phyloP scores from a whole-genome alignment of 2,329 filamentous ascomycete genomes.

The Torrubiellomyces zombiae region DNA sequence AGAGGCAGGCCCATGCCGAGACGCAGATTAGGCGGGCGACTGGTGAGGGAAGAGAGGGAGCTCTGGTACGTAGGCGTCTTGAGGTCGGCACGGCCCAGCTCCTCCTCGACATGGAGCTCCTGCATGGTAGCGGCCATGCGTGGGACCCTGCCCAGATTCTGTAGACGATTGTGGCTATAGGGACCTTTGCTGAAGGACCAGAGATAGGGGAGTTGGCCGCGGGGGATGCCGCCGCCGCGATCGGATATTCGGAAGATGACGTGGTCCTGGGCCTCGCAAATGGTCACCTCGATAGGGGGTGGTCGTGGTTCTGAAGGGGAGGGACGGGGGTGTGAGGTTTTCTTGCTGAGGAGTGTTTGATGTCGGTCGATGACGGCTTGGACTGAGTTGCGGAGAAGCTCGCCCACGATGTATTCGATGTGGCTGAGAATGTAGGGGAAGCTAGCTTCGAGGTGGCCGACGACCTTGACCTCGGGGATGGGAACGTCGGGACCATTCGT shows the following conservation, averaged over 20 bases:
- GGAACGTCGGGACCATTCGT: conserved; percentile 55
- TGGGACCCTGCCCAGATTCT: conserved; percentile 74
- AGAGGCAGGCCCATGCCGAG: conserved; percentile 88
- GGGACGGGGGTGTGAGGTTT: too few species aligned
- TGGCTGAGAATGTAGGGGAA: conserved; percentile 96
- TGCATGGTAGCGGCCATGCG: conserved; percentile 88
- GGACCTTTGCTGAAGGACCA: conserved; percentile 97
- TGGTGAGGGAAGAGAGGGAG: conserved; percentile 66
- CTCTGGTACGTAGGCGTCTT: conserved; percentile 27
- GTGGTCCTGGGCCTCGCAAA: conserved; percentile 87
- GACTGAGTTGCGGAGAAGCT: conserved; percentile 86
- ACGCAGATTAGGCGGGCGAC: conserved; percentile 68
- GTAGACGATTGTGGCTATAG: conserved; percentile 56
- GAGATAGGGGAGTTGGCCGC: conserved; percentile 69
- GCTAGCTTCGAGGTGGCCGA: conserved; percentile 73
- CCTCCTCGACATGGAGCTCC: conserved; percentile 46
- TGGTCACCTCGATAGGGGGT: conserved; percentile 80
- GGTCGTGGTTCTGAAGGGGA: conserved; percentile 25
- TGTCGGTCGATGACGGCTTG: conserved; percentile 76
- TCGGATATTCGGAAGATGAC: conserved; percentile 95
- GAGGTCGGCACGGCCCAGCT: conserved; percentile 22
- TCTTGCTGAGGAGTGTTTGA: too few species aligned
- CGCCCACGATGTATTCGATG: conserved; percentile 91
- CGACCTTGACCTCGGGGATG: conserved; percentile 67
- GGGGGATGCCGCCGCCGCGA: conserved; percentile 79